Evolutionary conservation across 331 rosid genomes (phyloP), one percentile per base, ranked within the genome.

Genomic region (Spiraea crenata): DNA sequence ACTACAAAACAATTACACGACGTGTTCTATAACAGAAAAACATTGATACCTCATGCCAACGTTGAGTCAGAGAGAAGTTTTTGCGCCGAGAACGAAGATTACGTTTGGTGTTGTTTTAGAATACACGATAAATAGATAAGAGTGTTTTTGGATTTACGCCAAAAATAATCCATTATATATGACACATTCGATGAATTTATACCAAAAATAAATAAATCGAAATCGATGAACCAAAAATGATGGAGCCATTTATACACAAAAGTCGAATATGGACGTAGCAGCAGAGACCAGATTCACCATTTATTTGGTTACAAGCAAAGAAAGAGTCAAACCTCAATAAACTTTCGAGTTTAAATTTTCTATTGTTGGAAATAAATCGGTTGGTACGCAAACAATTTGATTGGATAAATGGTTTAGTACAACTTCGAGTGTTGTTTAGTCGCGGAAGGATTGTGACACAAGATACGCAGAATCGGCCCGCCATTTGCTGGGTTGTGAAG

Each of bases 1-100:
- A 20, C 25, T 3, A 45, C 10, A 7, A 15, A 19, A 17, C 19
- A 49, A 49, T 49, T 42, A 42, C 2, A 42, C 47, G 9, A 42
- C 4, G 45, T 42, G 4, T 3, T 42, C 1, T 42, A 42, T 42
- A 42, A 42, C 47, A 31, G 60, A 2, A 57, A 57, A 57, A 25
- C 2, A 57, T 2, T 11, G 63, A n/a, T 61, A 40, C 49, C 74
- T 70, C 74, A 70, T 70, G 65, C 74, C 65, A 57, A 44, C 9
- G 14, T 25, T 19, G 65, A 70, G 44, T 57, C 46, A 9, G 65
- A 57, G 65, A 70, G 45, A 70, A 56, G 35, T 56, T 56, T 70
- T 69, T 42, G 44, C 60, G 55, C 17, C 37, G 63, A 41, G 31
- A 54, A 41, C 7, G 73, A 41, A 7, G 64, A 69, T 51, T 54